Percentiles rank a stretch among this genome's conserved stretches.
phyloP scores from a whole-genome alignment of 768 basidiomycete species.

The Russula foetens region DNA sequence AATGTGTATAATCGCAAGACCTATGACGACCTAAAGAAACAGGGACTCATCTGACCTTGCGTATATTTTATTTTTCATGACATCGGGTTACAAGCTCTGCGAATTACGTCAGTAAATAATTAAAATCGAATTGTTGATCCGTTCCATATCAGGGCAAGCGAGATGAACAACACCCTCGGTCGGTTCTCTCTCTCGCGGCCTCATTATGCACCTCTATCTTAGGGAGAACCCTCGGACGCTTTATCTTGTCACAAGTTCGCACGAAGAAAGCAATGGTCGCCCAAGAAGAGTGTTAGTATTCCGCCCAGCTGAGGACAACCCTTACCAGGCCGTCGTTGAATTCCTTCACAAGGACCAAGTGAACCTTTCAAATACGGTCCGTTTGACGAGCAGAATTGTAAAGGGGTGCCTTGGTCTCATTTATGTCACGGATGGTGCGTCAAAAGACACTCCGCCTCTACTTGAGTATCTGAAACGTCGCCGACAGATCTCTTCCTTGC shows the following conservation, averaged over 20 bases:
- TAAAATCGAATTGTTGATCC: neutral
- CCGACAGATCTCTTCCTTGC: constrained; percentile 75
- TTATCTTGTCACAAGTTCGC: constrained; percentile 62
- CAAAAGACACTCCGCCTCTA: neutral
- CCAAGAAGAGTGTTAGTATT: constrained; percentile 64
- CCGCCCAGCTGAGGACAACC: constrained; percentile 45
- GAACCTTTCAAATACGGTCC: constrained; percentile 53
- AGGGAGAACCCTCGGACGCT: constrained; percentile 58
- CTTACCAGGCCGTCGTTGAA: constrained; percentile 75
- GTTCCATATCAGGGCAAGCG: neutral
- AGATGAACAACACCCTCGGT: no score
- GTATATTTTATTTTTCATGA: neutral
- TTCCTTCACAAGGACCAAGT: constrained; percentile 70
- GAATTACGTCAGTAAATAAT: constrained; percentile 6
- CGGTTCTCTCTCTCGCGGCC: neutral
- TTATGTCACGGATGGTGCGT: constrained; percentile 58
- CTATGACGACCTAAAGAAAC: constrained; percentile 95
- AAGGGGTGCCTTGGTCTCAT: constrained; percentile 84
- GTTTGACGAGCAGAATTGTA: constrained; percentile 60
- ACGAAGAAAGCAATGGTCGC: constrained; percentile 53
- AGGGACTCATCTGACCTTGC: constrained; percentile 62
- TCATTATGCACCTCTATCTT: constrained; percentile 69
- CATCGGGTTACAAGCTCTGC: neutral
- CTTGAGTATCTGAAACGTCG: neutral
- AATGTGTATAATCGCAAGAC: constrained; percentile 98